These are phyloP conservation scores for Termitomyces sp. DNA, from an alignment of 768 basidiomycete species.

Conservation along the genomic window DNA sequence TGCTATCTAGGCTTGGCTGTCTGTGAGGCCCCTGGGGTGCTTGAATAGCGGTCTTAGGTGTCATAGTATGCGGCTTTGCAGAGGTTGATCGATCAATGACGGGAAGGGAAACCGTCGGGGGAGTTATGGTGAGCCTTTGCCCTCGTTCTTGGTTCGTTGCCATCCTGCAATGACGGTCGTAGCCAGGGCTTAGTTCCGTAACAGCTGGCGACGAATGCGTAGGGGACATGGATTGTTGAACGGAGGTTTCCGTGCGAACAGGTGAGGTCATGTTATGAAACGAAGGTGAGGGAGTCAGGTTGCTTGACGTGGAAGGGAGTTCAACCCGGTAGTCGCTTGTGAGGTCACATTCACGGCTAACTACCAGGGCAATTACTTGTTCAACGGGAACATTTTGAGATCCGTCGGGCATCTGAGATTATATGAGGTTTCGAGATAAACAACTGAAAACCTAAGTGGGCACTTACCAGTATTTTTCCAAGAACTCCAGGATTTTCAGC, in stretches of 20 bases:
- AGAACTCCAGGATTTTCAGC: slow-evolving; percentile 85
- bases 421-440: not conserved
- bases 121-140: slow-evolving; percentile 13
- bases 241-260: slow-evolving; percentile 15
- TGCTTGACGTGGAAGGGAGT: slow-evolving; percentile 11
- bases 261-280: slow-evolving; percentile 17
- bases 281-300: slow-evolving; percentile 19
- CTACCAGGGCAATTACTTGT: slow-evolving; percentile 64
- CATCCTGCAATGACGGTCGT: slow-evolving; percentile 16
- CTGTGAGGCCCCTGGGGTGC: not conserved
- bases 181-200: slow-evolving; percentile 15
- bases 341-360: slow-evolving; percentile 35
- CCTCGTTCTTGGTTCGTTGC: slow-evolving; percentile 3
- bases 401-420: slow-evolving; percentile 53
- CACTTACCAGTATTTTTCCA: slow-evolving; percentile 75
- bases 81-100: slow-evolving; percentile 2
- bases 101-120: slow-evolving; percentile 8
- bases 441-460: not conserved
- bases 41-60: not conserved
- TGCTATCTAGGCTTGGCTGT: not conserved
- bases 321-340: slow-evolving; percentile 6
- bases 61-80: not conserved
- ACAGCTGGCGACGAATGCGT: slow-evolving; percentile 22
- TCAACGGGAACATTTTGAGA: slow-evolving; percentile 45
- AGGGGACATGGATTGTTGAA: slow-evolving; percentile 19